Evolutionary conservation across 768 basidiomycete species (phyloP).

Genomic region (Kwoniella heveanensis): DNA sequence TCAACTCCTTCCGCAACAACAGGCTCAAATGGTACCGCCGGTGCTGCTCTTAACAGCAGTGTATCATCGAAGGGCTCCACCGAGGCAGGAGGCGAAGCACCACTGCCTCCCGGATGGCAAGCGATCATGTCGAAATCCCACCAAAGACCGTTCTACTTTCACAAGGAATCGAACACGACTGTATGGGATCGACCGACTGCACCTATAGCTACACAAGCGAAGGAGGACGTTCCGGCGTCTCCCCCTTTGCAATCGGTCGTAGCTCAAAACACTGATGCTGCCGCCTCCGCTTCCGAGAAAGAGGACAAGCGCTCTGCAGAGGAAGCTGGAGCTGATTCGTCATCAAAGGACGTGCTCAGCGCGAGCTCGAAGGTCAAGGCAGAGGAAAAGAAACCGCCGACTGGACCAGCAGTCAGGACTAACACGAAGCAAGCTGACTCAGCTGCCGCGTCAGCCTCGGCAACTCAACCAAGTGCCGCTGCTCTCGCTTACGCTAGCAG

Average conservation of each 20-base stretch:
- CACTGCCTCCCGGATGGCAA: slow-evolving; percentile 28
- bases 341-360: no score
- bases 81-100: slow-evolving; percentile 8
- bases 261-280: no score
- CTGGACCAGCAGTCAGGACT: slow-evolving; percentile 3
- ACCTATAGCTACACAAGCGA: background rate
- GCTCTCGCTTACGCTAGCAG: slow-evolving; percentile 7
- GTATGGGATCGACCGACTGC: slow-evolving; percentile 21
- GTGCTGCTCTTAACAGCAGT: background rate
- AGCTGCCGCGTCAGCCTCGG: background rate
- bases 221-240: background rate
- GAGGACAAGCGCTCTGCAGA: no score
- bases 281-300: background rate
- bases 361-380: background rate
- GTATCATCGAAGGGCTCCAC: background rate
- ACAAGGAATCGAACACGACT: slow-evolving; percentile 25
- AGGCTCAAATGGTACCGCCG: background rate
- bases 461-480: background rate
- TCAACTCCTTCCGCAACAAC: background rate
- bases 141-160: slow-evolving; percentile 24
- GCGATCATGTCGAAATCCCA: slow-evolving; percentile 27
- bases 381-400: slow-evolving; percentile 10
- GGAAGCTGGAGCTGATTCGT: no score
- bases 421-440: background rate
- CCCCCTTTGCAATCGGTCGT: background rate